Conservation (phyloP, 306 rosid species). For the Alnus rubra region DNA sequence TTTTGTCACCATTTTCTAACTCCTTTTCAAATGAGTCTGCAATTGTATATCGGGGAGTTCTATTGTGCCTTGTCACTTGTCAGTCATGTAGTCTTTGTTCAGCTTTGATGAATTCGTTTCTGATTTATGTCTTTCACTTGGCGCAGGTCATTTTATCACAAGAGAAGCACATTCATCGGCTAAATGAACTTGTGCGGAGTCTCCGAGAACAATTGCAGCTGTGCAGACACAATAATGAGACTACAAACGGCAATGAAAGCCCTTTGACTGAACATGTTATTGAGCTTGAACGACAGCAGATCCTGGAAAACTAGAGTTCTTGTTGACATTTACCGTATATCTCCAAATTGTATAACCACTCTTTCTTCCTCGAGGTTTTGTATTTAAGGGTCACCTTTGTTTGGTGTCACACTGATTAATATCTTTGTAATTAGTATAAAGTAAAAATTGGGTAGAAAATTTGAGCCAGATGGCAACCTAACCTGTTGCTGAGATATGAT, state of each 20-base stretch:
- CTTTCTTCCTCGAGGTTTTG: slow-evolving; percentile 7
- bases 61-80: neutral
- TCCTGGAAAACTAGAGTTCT: slow-evolving; percentile 51
- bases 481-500: neutral
- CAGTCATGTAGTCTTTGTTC: neutral
- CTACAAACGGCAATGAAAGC: slow-evolving; percentile 43
- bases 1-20: neutral
- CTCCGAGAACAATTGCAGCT: slow-evolving; percentile 66
- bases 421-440: neutral
- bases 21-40: neutral
- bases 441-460: neutral
- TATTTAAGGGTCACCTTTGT: neutral
- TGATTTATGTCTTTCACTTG: slow-evolving; percentile 19
- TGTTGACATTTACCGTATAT: slow-evolving; percentile 13
- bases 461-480: neutral
- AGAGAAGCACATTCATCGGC: slow-evolving; percentile 71
- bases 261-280: slow-evolving; percentile 50
- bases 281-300: slow-evolving; percentile 59
- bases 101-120: slow-evolving; percentile 10
- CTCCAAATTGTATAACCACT: slow-evolving; percentile 24
- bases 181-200: slow-evolving; percentile 67
- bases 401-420: neutral
- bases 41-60: neutral
- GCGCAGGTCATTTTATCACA: slow-evolving; percentile 67
- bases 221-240: slow-evolving; percentile 54